These are phyloP conservation scores for Yamadazyma dushanensis DNA, from an alignment of 1,139 yeast species.

Conservation along the genomic window DNA sequence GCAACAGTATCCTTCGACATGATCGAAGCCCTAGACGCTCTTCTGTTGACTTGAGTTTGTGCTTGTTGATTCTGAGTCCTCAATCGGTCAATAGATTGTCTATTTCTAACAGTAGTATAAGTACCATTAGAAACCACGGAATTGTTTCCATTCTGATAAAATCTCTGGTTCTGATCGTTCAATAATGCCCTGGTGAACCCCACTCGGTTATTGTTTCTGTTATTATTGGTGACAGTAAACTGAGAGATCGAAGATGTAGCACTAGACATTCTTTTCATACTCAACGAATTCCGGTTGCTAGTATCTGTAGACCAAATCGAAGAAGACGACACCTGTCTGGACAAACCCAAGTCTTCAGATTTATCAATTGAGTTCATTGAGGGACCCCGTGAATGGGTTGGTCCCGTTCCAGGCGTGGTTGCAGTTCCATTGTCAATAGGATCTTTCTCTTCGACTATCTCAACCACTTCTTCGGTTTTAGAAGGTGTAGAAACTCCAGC, in stretches of 20 bases:
- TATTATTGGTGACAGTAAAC: constrained; percentile 20
- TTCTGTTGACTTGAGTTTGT: constrained; percentile 21
- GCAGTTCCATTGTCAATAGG: neutral
- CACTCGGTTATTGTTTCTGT: constrained; percentile 24
- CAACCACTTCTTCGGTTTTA: no score
- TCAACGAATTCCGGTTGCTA: constrained; percentile 27
- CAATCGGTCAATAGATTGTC: constrained; percentile 33
- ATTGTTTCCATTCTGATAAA: constrained; percentile 24
- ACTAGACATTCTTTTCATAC: constrained; percentile 33
- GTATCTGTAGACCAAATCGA: constrained; percentile 44
- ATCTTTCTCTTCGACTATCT: neutral
- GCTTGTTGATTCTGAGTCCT: constrained; percentile 14
- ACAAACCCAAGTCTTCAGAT: constrained; percentile 17
- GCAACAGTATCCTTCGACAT: constrained; percentile 23
- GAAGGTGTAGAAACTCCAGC: neutral
- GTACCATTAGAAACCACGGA: constrained; percentile 22
- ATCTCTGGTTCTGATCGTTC: constrained; percentile 29
- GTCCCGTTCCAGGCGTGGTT: neutral
- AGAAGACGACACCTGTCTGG: constrained; percentile 33
- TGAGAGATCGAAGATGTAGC: constrained; percentile 34
- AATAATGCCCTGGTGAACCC: constrained; percentile 47
- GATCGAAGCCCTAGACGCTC: constrained; percentile 39
- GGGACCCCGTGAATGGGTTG: constrained; percentile 3
- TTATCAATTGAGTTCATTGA: constrained; percentile 2
- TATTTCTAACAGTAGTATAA: constrained; percentile 21